Conservation (phyloP, 345 rosid species). For the Carallia pectinifolia region DNA sequence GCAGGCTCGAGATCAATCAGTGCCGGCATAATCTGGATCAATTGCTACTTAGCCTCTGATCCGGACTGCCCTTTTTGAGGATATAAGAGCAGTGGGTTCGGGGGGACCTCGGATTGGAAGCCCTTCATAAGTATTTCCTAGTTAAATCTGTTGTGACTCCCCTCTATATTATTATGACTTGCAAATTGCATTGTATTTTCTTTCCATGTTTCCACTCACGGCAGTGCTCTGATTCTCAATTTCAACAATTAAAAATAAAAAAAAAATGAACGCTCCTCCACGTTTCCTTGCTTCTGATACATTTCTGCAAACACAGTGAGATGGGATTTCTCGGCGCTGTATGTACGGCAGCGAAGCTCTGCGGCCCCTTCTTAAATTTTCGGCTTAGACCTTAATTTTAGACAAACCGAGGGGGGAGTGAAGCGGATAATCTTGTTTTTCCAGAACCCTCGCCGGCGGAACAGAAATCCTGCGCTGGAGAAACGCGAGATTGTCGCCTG, state of each 20-base stretch:
- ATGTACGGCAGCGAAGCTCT: no score
- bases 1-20: constrained; percentile 68
- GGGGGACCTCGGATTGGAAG: constrained; percentile 62
- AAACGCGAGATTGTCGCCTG: constrained; percentile 14
- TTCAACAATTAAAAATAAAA: no score
- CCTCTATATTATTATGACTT: constrained; percentile 13
- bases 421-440: constrained; percentile 78
- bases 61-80: constrained; percentile 68
- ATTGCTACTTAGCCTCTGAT: constrained; percentile 67
- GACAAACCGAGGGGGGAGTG: constrained; percentile 34
- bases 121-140: constrained; percentile 56
- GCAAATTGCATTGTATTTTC: no score
- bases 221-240: no score
- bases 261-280: no score
- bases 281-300: no score
- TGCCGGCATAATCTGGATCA: constrained; percentile 68
- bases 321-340: no score
- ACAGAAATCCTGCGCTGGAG: constrained; percentile 28
- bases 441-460: constrained; percentile 50
- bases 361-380: not conserved
- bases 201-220: no score
- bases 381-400: no score
- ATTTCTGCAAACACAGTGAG: no score
- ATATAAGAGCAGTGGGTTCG: constrained; percentile 68
- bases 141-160: constrained; percentile 70